Conservation (phyloP, 768 basidiomycete genomes). For the Rhodotorula paludigena region DNA sequence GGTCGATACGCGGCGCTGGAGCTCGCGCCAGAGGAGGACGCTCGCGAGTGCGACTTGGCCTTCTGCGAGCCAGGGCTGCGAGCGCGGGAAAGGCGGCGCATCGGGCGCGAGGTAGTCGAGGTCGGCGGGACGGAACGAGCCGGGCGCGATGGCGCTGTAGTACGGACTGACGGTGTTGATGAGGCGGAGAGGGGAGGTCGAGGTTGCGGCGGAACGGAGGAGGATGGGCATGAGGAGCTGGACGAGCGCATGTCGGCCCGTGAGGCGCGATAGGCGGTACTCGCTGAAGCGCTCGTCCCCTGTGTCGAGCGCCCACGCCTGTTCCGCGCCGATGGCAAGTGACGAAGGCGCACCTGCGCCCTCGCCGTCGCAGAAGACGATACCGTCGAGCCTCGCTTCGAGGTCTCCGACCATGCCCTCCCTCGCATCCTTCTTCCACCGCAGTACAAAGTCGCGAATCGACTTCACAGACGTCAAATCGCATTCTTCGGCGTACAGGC, state of each 20-base stretch:
- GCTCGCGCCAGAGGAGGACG: conserved; percentile 63
- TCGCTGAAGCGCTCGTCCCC: background rate
- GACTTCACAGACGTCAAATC: conserved; percentile 63
- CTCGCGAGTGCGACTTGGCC: conserved; percentile 62
- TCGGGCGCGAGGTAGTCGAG: conserved; percentile 38
- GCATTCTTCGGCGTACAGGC: conserved; percentile 74
- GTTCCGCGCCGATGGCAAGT: conserved; percentile 49
- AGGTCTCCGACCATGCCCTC: conserved; percentile 36
- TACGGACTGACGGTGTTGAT: conserved; percentile 81
- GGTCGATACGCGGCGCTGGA: conserved; percentile 76
- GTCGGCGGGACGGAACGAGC: conserved; percentile 37
- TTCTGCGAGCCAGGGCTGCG: conserved; percentile 52
- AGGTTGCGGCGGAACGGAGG: conserved; percentile 21
- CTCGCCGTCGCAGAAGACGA: conserved; percentile 65
- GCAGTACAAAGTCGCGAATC: conserved; percentile 60
- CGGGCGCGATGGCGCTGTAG: conserved; percentile 61
- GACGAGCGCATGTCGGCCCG: conserved; percentile 32
- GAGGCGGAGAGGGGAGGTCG: conserved; percentile 60
- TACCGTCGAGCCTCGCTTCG: conserved; percentile 66
- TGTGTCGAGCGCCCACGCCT: background rate
- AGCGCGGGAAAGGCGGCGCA: conserved; percentile 47
- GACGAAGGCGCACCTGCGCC: conserved; percentile 60
- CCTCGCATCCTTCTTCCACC: conserved; percentile 59
- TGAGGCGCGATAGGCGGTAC: conserved; percentile 10
- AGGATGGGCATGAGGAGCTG: conserved; percentile 33